Evolutionary conservation across 129 eudicot genomes (phyloP), one percentile per base, ranked within the genome.

Genomic region (Rutidosis leptorrhynchoides): DNA sequence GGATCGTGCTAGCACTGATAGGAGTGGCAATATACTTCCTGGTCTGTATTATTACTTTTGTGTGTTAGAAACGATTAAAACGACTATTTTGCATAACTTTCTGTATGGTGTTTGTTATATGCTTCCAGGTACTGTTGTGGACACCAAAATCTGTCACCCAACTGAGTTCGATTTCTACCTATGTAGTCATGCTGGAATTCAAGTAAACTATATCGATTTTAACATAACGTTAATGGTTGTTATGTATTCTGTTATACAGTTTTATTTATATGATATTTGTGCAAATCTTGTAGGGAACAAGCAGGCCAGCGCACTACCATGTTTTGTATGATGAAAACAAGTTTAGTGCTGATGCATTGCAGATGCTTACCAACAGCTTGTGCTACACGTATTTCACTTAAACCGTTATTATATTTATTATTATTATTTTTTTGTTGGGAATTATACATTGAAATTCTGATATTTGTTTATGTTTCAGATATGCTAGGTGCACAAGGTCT

Each of bases 401-500:
- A 27, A 19, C 16, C 43, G 29, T 2, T 6, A 6, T 6, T 25
- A 5, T 35, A 14, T 25, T 45, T 9, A 8, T 7, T 14, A 2
- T 69, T 7, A 2, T 26, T 21, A 16, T 14, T 6, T 57, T 7
- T 7, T 67, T 22, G 1, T 7, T 68, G 1, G 23, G 21, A 33
- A 67, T 30, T 19, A 46, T 51, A 17, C 21, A 68, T 5, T 67
- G 1, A 21, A 8, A 20, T 16, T 54, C 8, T 1, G 42, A n/a
- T 8, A 35, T 35, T 21, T 16, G 48, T 65, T 26, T 14, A 1
- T 24, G 7, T 55, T 28, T 21, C 80, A 88, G 96, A 49, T 89
- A 83, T 35, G 95, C 87, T 0, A 80, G 97, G 77, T 90, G 97
- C 60, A 90, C 97, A 2, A 81, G 97, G 24, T 84, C 97, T 0